Evolutionary conservation across 495 filamentous ascomycete genomes (phyloP), one percentile per base, ranked within the genome.

Genomic region (Aspergillus kassunensis): DNA sequence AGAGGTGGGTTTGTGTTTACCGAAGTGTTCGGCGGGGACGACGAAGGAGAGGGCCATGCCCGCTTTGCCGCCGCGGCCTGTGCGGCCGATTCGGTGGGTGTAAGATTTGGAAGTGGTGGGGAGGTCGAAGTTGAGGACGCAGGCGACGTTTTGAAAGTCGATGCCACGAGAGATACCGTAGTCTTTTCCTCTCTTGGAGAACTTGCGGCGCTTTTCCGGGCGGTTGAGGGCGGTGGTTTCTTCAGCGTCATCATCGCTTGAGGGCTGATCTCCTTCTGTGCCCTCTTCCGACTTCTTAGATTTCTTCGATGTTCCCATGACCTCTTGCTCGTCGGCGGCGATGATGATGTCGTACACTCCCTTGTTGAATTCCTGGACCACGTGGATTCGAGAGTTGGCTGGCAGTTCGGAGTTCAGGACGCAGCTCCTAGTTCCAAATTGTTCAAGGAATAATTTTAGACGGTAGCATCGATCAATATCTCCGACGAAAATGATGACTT

Each of bases 1-100:
- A 34, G 77, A 81, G 5, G 90, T 96, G n/a, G 90, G 82, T 60
- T 88, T 89, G 69, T 97, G 92, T 62, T 95, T 97, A 31, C 85
- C 83, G 60, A 83, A 91, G 9, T 85, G 79, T 3, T 88, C 85
- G 27, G 80, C 73, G 15, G 95, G 93, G 18, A 99, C 71, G 30
- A 95, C 84, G 63, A 99, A 96, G 12, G 89, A 95, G n/a, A 99
- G 80, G 0, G 93, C 91, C 78, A 95, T 97, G 27, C 93, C 93
- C 1, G 86, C 82, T 51, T 90, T 86, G 1, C 91, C 91, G 6
- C 91, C 95, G 34, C 93, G 80, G 12, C 90, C 93, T 1, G 93
- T 99, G 20, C 93, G 85, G 29, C 93, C 93, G 65, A 97, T 93
- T 43, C 93, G 86, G 70, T 99, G 93, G 13, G 84, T 93, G 63